Evolutionary conservation across 352 stramenopile species (phyloP), one percentile per base, ranked within the genome.

Genomic region (Albugo candida): DNA sequence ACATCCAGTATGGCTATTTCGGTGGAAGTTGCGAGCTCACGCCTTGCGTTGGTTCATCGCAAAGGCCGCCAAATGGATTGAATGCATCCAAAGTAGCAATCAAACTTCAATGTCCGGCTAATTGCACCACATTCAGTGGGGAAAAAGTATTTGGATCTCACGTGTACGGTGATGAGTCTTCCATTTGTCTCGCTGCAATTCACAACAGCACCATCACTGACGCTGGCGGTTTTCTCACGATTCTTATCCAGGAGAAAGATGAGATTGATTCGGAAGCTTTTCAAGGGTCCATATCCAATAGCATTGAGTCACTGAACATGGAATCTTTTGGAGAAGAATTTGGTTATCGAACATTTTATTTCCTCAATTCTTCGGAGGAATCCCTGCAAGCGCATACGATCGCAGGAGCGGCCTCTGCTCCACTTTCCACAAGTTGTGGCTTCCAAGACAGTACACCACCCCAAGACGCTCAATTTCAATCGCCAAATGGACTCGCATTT

Each of bases 1-100:
- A 98, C 52, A 80, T 97, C 19, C 88, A 94, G 49, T 96, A 97
- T 67, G 96, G 96, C 61, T 88, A 77, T 41, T 17, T 86, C 41
- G 53, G 58, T 53, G 59, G 83, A 59, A 53, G 56, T 13, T 31
- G 24, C 8, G 24, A 43, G 38, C 67, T 95, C 31, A 92, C 95
- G 46, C 76, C 93, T 42, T 98, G 93, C 61, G 81, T 93, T 2
- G 92, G 88, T 2, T 79, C 79, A 27, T 86, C 89, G 10, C 91
- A 35, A 54, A 80, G 0, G 68, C 75, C 21, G 56, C 46, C n/a
- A 37, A 55, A 11, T 53, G 87, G 0, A 72, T 84, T 40, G 79
- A 97, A 65, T 82, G 95, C 64, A 50, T 64, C 4, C 80, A 93
- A 55, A 76, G 93, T 50, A 84, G 87, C 14, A 92, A 67, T 95